Evolutionary conservation across 1,284 basidiomycete species (phyloP), one percentile per base, ranked within the genome.

Genomic region (Marasmius fiardii): DNA sequence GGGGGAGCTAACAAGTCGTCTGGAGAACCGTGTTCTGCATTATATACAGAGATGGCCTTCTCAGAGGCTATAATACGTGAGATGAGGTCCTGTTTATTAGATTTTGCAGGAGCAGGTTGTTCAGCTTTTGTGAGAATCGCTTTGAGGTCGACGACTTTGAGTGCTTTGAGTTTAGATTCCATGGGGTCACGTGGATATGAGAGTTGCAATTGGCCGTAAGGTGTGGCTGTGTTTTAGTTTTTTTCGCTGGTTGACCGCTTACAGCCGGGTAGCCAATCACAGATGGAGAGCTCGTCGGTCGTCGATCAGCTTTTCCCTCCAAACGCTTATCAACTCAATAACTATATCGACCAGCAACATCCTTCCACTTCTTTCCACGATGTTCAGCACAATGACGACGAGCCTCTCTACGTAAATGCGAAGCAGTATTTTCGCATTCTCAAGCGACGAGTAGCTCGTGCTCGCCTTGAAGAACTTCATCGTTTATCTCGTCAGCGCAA

Each of bases 371-470:
- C 57, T 48, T 52, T 56, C 50, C 63, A 66, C 52, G 58, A 49
- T 14, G 47, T 65, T 23, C 47, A 66, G 21, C 71, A 73, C 56
- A 76, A 92, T 65, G 94, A 96, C 73, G 93, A 97, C 64, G 94
- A 97, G 68, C 95, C 95, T 26, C 83, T 97, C 62, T 96, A 95
- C 74, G 95, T 98, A 60, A 98, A 98, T 67, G 95, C 95, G 51
- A 98, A 98, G 71, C 95, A 98, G 74, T 98, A 97, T 71, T 93
- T 95, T 66, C 90, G 95, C 65, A 98, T 98, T 67, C 81, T 98
- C 68, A 97, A 97, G 76, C 82, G 95, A 58, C 82, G 95, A 54
- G 82, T 91, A 61, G 93, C 94, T 6, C 77, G 95, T 39, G 92
- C 93, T 1, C 79, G 95, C 31, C 78, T 97, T 50, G 94, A 96